Percentiles rank a stretch among this genome's conserved stretches.
Conservation (phyloP, 495 filamentous ascomycete species). For the Symbiotaphrina buchneri region DNA sequence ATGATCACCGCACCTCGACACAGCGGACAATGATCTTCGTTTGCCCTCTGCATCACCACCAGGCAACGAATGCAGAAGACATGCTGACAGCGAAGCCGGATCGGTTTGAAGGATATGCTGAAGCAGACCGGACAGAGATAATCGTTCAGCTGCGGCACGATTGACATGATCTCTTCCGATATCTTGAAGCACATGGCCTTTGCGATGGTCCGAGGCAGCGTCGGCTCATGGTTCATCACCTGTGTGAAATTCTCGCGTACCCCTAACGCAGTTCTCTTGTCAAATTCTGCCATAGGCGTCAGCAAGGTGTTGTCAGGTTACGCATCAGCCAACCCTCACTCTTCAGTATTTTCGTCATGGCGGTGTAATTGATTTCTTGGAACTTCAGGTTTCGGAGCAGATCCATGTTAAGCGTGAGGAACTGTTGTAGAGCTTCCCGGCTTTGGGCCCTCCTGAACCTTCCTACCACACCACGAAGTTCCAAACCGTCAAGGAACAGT, state of each 20-base stretch:
- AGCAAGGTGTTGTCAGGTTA: constrained; percentile 1
- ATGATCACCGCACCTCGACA: constrained; percentile 39
- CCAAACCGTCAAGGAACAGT: constrained; percentile 34
- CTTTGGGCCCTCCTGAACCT: constrained; percentile 36
- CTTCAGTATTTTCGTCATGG: constrained; percentile 56
- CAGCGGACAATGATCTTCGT: constrained; percentile 36
- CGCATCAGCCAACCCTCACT: constrained; percentile 22
- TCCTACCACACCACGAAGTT: constrained; percentile 22
- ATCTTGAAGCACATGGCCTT: constrained; percentile 44
- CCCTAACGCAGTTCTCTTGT: constrained; percentile 52
- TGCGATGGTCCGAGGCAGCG: constrained; percentile 32
- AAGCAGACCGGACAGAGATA: constrained; percentile 57
- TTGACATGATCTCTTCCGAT: constrained; percentile 33
- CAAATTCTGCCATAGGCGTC: constrained; percentile 32
- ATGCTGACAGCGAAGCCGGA: constrained; percentile 39
- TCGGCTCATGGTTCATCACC: constrained; percentile 21
- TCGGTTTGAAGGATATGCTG: constrained; percentile 38
- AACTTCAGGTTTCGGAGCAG: constrained; percentile 45
- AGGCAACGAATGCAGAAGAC: constrained; percentile 54
- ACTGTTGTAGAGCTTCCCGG: constrained; percentile 28
- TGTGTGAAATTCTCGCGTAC: constrained; percentile 26
- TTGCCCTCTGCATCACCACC: constrained; percentile 40
- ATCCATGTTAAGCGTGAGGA: constrained; percentile 38
- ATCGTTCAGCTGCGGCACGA: constrained; percentile 49
- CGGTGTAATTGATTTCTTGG: constrained; percentile 47